phyloP scores from a whole-genome alignment of 768 basidiomycete genomes.

The Kwoniella shandongensis region DNA sequence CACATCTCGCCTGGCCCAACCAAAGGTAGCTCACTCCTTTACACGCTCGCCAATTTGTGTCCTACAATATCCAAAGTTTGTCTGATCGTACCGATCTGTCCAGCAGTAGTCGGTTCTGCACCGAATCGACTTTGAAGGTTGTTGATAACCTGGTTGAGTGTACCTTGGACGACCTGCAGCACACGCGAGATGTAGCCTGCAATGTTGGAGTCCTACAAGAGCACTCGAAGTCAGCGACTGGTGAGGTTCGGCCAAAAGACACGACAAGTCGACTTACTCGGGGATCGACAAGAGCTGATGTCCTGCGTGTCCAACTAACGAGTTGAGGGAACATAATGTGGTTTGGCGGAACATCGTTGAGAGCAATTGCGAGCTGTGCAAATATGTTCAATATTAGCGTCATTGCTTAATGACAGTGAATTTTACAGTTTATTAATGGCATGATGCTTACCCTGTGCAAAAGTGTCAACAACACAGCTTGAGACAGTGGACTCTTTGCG shows the following conservation, averaged over 20 bases:
- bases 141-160: constrained; percentile 1
- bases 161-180: constrained; percentile 14
- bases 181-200: constrained; percentile 18
- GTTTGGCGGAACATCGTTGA: constrained; percentile 16
- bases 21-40: no score
- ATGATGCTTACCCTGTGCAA: constrained; percentile 43
- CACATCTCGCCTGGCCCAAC: no score
- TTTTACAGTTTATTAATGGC: no score
- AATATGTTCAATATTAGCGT: neutral
- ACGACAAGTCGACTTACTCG: constrained; percentile 11
- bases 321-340: constrained; percentile 14
- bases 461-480: constrained; percentile 48
- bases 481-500: constrained; percentile 33
- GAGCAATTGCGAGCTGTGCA: constrained; percentile 21
- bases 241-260: no score
- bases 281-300: constrained; percentile 22
- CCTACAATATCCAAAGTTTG: constrained; percentile 20
- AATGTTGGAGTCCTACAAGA: constrained; percentile 20
- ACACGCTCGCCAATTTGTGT: constrained; percentile 8
- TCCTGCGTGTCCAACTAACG: constrained; percentile 23
- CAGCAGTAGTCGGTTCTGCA: constrained; percentile 6
- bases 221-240: neutral
- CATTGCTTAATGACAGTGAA: no score
- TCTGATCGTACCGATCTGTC: constrained; percentile 12
- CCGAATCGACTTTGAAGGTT: constrained; percentile 16